phyloP scores from a whole-genome alignment of 2,329 filamentous ascomycete genomes.

The Akanthomyces muscarius region DNA sequence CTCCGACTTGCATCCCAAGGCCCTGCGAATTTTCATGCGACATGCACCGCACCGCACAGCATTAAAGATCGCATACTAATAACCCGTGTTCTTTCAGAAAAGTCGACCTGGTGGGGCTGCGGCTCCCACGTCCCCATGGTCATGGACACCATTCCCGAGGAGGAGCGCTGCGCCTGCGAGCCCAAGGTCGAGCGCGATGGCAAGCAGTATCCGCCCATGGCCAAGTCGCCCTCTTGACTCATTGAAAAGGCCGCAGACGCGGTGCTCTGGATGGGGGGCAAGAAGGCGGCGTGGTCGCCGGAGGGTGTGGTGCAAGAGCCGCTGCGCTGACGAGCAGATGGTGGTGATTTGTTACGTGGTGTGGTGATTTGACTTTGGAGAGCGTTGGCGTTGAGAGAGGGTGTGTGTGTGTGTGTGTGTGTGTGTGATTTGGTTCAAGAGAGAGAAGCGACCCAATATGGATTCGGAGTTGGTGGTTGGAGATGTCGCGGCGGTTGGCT shows the following conservation, averaged over 20 bases:
- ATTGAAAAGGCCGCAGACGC: constrained; percentile 25
- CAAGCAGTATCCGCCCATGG: constrained; percentile 63
- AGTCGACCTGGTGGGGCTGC: constrained; percentile 63
- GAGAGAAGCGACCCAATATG: neutral
- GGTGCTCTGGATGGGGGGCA: constrained; percentile 29
- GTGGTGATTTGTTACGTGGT: too few species aligned
- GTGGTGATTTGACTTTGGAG: neutral
- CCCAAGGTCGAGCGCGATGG: constrained; percentile 59
- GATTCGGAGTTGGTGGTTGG: too few species aligned
- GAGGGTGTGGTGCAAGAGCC: constrained; percentile 30
- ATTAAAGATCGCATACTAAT: too few species aligned
- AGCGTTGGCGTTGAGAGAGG: constrained; percentile 8
- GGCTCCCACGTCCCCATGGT: constrained; percentile 58
- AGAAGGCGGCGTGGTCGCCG: constrained; percentile 28
- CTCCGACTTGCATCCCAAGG: neutral
- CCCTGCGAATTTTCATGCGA: neutral
- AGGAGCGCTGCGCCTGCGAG: constrained; percentile 62
- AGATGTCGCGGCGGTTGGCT: too few species aligned
- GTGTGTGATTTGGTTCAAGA: too few species aligned
- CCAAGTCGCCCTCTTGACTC: constrained; percentile 40
- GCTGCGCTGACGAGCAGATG: constrained; percentile 15
- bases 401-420: too few species aligned
- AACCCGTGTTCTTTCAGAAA: constrained; percentile 37
- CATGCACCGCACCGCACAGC: too few species aligned
- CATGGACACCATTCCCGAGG: constrained; percentile 54